Evolutionary conservation across 352 stramenopile species (phyloP).

Genomic region (Elongisporangium anandrum): DNA sequence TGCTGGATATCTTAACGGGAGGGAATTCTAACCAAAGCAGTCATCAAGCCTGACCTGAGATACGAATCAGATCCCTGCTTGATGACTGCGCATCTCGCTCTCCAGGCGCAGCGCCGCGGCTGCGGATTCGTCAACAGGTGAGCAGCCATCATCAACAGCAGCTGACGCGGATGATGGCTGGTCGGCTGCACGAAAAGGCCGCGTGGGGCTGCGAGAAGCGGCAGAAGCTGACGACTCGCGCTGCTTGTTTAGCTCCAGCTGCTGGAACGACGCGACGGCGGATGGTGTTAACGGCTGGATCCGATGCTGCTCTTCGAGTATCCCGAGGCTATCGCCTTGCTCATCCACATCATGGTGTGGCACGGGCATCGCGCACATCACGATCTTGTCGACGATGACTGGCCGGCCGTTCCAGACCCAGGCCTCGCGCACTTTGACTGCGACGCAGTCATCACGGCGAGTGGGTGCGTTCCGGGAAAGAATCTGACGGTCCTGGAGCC

Average conservation of each 20-base stretch:
- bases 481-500: slow-evolving; percentile 53
- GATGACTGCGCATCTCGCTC: slow-evolving; percentile 2
- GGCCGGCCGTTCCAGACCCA: slow-evolving; percentile 62
- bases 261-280: not conserved
- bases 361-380: slow-evolving; percentile 10
- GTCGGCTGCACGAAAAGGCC: not conserved
- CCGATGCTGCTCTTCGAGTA: not conserved
- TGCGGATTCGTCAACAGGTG: slow-evolving; percentile 1
- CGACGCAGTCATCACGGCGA: slow-evolving; percentile 21
- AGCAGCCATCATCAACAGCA: slow-evolving; percentile 1
- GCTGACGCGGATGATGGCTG: not conserved
- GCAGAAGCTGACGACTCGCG: not conserved
- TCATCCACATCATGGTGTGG: slow-evolving; percentile 9
- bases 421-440: slow-evolving; percentile 56
- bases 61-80: not conserved
- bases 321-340: not conserved
- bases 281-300: not conserved
- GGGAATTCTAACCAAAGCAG: slow-evolving; percentile 3
- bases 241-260: not conserved
- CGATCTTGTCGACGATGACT: slow-evolving; percentile 66
- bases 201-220: not conserved
- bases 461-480: slow-evolving; percentile 30
- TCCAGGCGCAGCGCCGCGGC: not conserved
- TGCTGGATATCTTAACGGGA: not conserved
- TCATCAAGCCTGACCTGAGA: slow-evolving; percentile 1